A percentile compares a stretch with the other conserved stretches of the same genome.
These are phyloP conservation scores for Suillus subluteus DNA, from an alignment of 768 basidiomycete genomes.

Conservation along the genomic window DNA sequence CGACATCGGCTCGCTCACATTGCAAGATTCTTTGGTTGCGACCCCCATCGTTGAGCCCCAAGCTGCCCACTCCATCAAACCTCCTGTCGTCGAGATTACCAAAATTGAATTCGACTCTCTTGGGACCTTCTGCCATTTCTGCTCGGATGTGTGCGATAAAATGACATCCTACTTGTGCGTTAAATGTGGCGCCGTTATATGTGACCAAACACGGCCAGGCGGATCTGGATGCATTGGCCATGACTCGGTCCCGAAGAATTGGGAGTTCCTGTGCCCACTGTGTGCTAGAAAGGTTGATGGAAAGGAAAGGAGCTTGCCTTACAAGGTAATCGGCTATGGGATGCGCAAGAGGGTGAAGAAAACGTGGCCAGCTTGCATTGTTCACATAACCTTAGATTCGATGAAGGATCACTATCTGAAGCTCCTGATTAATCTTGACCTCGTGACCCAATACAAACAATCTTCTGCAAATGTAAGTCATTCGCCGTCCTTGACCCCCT, in stretches of 20 bases:
- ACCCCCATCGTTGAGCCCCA: too few relatives aligned
- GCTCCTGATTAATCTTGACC: background rate
- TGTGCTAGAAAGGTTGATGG: background rate
- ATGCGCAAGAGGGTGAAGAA: background rate
- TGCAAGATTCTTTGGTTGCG: too few relatives aligned
- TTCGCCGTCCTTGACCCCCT: too few relatives aligned
- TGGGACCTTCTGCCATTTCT: background rate
- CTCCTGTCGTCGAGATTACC: too few relatives aligned
- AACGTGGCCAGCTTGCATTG: background rate
- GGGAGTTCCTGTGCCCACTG: background rate
- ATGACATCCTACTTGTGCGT: background rate
- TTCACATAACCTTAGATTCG: background rate
- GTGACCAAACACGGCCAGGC: background rate
- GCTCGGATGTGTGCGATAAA: background rate
- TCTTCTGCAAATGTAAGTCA: background rate
- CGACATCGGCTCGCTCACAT: too few relatives aligned
- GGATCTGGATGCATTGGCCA: background rate
- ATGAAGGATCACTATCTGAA: background rate
- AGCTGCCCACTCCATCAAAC: too few relatives aligned
- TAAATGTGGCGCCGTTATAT: background rate
- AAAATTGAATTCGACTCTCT: background rate
- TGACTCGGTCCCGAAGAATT: background rate
- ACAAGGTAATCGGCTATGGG: background rate
- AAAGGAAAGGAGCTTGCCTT: background rate
- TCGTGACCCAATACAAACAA: background rate